Evolutionary conservation across 2,329 filamentous ascomycete genomes (phyloP), one percentile per base, ranked within the genome.

Genomic region (Pseudonectria foliicola): DNA sequence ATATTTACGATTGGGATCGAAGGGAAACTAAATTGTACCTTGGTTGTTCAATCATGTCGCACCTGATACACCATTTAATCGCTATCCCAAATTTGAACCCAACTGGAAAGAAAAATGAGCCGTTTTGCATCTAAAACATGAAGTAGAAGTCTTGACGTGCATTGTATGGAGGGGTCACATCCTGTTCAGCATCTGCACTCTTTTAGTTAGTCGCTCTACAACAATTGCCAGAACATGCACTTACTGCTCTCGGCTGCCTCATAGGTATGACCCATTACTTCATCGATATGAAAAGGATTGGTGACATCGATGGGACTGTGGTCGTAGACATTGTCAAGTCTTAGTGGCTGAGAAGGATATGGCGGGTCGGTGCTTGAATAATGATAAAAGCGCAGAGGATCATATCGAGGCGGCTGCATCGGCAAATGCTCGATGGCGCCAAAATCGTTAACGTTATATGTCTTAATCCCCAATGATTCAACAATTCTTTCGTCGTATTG

Each of bases 401-500:
- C 21, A 7, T 25, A 25, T 16, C 28, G 25, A 25, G 29, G 29
- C 10, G 29, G 23, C 13, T 32, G 29, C 8, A 36, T 26, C 15
- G 14, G 13, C 15, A 4, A 10, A 23, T 32, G 30, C 10, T 23
- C 25, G 13, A 27, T 26, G 3, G 16, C 12, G 8, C 16, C 21
- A 7, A 32, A 7, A 13, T 28, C 25, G 13, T 29, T 11, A 13
- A 36, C 26, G 14, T 32, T 16, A 13, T 31, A 27, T 5, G 33
- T 31, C 18, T 23, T 13, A 15, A 35, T 15, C 13, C 27, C 33
- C 27, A 27, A 13, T 10, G 28, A 13, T 12, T 25, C 14, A 25
- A 35, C 10, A 3, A 30, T 13, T 13, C 13, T 10, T 4, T 31
- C 27, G 6, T 25, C 42, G 11, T 44, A 47, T 1, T 34, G 29